Evolutionary conservation across 1,284 basidiomycete genomes (phyloP).

Genomic region (Sporisorium scitamineum): DNA sequence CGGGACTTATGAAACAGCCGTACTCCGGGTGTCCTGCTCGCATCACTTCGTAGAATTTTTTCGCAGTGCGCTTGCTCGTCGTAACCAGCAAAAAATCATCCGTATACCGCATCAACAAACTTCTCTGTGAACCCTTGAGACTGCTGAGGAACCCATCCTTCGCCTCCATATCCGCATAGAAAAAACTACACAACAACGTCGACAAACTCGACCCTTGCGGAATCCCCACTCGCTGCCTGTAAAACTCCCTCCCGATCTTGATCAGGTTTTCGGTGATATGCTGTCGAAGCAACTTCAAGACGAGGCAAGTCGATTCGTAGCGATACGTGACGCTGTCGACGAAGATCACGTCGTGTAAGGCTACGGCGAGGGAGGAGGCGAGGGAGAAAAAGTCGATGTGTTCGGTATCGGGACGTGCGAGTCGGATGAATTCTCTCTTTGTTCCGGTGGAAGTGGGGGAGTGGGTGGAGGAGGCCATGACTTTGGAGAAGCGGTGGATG

Average conservation of each 20-base stretch:
- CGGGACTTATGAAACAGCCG: constrained; percentile 86
- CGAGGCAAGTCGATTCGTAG: constrained; percentile 73
- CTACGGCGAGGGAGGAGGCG: constrained; percentile 71
- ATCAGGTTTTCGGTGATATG: constrained; percentile 93
- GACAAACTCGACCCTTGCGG: constrained; percentile 95
- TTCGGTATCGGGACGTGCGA: constrained; percentile 73
- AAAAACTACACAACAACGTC: constrained; percentile 81
- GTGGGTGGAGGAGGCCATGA: constrained; percentile 32
- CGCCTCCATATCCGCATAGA: constrained; percentile 90
- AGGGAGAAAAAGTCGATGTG: constrained; percentile 79
- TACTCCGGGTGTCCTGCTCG: constrained; percentile 81
- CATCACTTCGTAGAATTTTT: constrained; percentile 82
- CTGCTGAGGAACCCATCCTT: constrained; percentile 73
- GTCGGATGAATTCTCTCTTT: constrained; percentile 39
- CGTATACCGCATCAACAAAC: constrained; percentile 77
- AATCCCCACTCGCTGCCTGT: constrained; percentile 88
- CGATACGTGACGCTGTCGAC: constrained; percentile 83
- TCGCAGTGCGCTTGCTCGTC: constrained; percentile 77
- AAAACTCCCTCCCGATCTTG: constrained; percentile 76
- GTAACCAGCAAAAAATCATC: constrained; percentile 95
- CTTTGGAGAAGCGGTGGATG: constrained; percentile 58
- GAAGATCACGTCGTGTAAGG: constrained; percentile 82
- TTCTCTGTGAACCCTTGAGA: constrained; percentile 66
- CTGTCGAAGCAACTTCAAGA: constrained; percentile 82
- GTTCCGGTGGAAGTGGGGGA: constrained; percentile 4